phyloP scores from a whole-genome alignment of 164 flowering plant species.

The Vitis cinerea region DNA sequence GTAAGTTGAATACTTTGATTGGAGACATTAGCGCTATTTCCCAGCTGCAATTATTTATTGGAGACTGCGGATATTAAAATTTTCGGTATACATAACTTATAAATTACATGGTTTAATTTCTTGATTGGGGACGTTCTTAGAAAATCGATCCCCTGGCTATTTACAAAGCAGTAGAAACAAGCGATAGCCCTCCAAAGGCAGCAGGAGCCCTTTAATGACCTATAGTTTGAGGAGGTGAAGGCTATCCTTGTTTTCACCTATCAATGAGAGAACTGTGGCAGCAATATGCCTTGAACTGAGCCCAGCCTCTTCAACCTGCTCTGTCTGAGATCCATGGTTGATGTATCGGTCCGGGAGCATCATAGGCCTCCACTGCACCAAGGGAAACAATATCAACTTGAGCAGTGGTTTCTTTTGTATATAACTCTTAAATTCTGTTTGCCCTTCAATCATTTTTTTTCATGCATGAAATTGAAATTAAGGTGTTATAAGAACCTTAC shows the following conservation, averaged over 20 bases:
- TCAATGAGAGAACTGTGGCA: constrained; percentile 34
- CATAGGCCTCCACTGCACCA: constrained; percentile 54
- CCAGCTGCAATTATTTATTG: too few relatives aligned
- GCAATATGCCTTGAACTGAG: constrained; percentile 44
- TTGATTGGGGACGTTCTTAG: too few relatives aligned
- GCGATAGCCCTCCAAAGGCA: not conserved
- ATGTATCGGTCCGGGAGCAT: constrained; percentile 53
- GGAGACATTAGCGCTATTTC: too few relatives aligned
- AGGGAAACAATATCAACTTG: not conserved
- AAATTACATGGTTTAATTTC: too few relatives aligned
- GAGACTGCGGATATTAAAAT: too few relatives aligned
- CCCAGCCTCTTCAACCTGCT: constrained; percentile 51
- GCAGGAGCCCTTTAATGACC: not conserved
- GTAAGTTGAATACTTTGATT: too few relatives aligned
- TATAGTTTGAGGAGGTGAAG: constrained; percentile 14
- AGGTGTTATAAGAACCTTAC: not conserved
- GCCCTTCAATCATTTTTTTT: too few relatives aligned
- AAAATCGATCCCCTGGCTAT: too few relatives aligned
- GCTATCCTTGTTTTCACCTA: constrained; percentile 21
- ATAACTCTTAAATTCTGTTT: too few relatives aligned
- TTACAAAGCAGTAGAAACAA: too few relatives aligned
- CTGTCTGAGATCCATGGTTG: constrained; percentile 50
- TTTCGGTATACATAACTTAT: too few relatives aligned
- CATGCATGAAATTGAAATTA: not conserved
- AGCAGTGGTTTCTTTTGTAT: too few relatives aligned